Evolutionary conservation across 441 rosid species (phyloP).

Genomic region (Erysimum cheiri): DNA sequence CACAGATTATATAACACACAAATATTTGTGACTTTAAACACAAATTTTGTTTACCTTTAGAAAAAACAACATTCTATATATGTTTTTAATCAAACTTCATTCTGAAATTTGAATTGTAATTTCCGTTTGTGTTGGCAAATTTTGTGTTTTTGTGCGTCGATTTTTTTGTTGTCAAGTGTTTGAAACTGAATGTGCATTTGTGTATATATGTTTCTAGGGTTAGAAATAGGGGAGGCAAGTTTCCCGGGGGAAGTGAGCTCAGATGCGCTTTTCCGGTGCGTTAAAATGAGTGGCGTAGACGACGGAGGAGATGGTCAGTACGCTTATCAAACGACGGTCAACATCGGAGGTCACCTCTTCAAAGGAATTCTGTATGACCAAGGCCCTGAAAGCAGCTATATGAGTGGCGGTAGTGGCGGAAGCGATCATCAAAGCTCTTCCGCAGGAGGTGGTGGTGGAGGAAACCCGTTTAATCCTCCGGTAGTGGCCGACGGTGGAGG

Average conservation of each 20-base stretch:
- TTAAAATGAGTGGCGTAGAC: slow-evolving; percentile 70
- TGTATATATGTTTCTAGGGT: slow-evolving; percentile 57
- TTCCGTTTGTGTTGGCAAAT: neutral
- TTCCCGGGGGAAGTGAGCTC: slow-evolving; percentile 77
- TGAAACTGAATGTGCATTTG: neutral
- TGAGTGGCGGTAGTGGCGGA: slow-evolving; percentile 48
- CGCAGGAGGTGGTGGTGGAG: slow-evolving; percentile 42
- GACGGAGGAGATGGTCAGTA: slow-evolving; percentile 72
- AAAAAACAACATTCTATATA: neutral
- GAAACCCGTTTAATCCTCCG: slow-evolving; percentile 49
- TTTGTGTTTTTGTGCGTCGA: neutral
- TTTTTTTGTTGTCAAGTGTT: neutral
- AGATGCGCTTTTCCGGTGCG: slow-evolving; percentile 76
- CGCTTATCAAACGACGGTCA: slow-evolving; percentile 88
- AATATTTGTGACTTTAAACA: no score
- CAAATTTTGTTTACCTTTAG: neutral
- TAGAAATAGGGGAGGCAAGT: slow-evolving; percentile 70
- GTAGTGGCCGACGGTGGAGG: slow-evolving; percentile 45
- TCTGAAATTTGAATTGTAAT: neutral
- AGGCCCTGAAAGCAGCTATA: slow-evolving; percentile 67
- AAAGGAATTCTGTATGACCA: slow-evolving; percentile 91
- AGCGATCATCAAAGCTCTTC: slow-evolving; percentile 54
- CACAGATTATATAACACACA: neutral
- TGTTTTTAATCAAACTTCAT: slow-evolving; percentile 4
- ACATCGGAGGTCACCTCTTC: slow-evolving; percentile 85